Percentiles rank a stretch among this genome's conserved stretches.
Evolutionary conservation across 2,329 filamentous ascomycete genomes (phyloP).

Genomic region (Mycosphaerella sp.): DNA sequence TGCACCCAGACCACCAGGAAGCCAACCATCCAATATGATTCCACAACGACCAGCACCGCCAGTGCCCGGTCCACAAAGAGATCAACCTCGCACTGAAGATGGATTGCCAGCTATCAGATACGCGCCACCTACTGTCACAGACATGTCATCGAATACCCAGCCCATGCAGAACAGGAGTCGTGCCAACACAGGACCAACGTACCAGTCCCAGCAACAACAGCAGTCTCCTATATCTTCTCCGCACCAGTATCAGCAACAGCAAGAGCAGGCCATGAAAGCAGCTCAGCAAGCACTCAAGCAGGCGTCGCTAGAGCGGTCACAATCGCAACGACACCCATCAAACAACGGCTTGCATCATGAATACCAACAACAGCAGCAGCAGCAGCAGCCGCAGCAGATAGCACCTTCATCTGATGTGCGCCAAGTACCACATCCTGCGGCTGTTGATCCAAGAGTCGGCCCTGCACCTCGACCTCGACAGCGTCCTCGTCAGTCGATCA

Average conservation of each 20-base stretch:
- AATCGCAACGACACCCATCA: conserved; percentile 59
- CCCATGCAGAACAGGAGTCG: conserved; percentile 38
- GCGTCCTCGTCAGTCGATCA: conserved; percentile 64
- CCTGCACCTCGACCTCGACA: conserved; percentile 66
- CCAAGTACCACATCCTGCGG: conserved; percentile 32
- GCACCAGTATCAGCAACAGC: conserved; percentile 60
- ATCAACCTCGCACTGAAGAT: conserved; percentile 30
- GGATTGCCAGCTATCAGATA: conserved; percentile 41
- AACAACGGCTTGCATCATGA: conserved; percentile 39
- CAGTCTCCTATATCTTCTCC: conserved; percentile 45
- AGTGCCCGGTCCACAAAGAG: conserved; percentile 44
- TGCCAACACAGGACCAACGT: conserved; percentile 41
- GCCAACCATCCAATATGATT: conserved; percentile 39
- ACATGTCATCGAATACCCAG: conserved; percentile 31
- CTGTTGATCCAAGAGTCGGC: conserved; percentile 45
- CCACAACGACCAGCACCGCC: conserved; percentile 38
- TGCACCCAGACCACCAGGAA: conserved; percentile 72
- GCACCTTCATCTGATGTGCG: conserved; percentile 31
- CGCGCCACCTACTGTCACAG: conserved; percentile 38
- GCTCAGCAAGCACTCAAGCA: conserved; percentile 68
- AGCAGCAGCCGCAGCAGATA: conserved; percentile 43
- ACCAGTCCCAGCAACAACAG: conserved; percentile 30
- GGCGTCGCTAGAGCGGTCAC: conserved; percentile 57
- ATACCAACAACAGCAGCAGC: conserved; percentile 35
- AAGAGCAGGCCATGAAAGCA: conserved; percentile 74